Conservation (phyloP, 2,329 filamentous ascomycete species). For the Akanthomyces lecanii region DNA sequence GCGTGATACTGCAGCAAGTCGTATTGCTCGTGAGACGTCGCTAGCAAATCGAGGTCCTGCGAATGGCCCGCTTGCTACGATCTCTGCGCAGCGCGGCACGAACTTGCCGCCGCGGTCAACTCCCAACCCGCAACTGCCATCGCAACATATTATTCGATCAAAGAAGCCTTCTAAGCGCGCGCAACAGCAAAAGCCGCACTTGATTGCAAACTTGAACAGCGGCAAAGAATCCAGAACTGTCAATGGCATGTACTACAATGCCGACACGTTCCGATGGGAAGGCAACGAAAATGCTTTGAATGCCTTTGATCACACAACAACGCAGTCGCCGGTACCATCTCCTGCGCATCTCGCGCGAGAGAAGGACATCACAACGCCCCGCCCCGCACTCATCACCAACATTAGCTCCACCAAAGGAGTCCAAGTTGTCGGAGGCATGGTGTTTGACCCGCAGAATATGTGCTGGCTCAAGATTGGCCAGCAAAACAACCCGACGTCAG, state of each 20-base stretch:
- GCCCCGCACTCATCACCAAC: conserved; percentile 84
- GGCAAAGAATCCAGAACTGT: conserved; percentile 77
- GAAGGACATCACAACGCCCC: conserved; percentile 55
- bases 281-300: conserved; percentile 85
- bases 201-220: conserved; percentile 79
- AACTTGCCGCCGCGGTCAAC: conserved; percentile 49
- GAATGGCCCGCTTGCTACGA: conserved; percentile 48
- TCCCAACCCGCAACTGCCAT: conserved; percentile 37
- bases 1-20: conserved; percentile 61
- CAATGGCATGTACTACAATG: conserved; percentile 96
- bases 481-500: conserved; percentile 42
- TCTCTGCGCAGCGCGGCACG: conserved; percentile 51
- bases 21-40: conserved; percentile 59
- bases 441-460: conserved; percentile 96
- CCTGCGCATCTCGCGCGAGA: conserved; percentile 46
- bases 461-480: conserved; percentile 83
- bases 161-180: conserved; percentile 56
- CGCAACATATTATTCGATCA: conserved; percentile 41
- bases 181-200: conserved; percentile 71
- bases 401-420: conserved; percentile 80
- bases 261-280: conserved; percentile 83
- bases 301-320: conserved; percentile 64
- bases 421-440: conserved; percentile 95
- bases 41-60: conserved; percentile 57
- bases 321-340: conserved; percentile 43